A percentile compares a stretch with the other conserved stretches of the same genome.
Conservation (phyloP, 2,329 filamentous ascomycete species). For the Cladosporium colombiae region DNA sequence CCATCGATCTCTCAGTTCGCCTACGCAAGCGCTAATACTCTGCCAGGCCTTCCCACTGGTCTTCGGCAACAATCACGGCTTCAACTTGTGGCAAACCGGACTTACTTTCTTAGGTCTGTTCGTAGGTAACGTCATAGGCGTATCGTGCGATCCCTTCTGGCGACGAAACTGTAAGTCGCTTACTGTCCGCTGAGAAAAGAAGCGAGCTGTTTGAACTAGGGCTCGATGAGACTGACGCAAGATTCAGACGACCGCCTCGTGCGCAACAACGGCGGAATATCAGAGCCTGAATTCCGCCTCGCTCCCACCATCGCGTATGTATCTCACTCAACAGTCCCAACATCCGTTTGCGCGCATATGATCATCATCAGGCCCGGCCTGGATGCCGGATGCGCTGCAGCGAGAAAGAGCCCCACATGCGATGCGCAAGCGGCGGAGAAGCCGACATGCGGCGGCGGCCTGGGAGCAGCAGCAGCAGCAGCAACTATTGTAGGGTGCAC, state of each 20-base stretch:
- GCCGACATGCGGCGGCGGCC: constrained; percentile 2
- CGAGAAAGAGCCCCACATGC: not conserved
- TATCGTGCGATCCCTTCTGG: constrained; percentile 68
- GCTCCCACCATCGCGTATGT: constrained; percentile 56
- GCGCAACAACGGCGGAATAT: constrained; percentile 55
- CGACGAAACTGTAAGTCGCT: constrained; percentile 54
- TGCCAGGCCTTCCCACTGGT: constrained; percentile 71
- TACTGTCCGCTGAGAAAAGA: not conserved
- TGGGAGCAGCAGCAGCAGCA: not conserved
- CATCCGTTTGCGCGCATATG: not conserved
- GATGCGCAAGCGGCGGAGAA: not conserved
- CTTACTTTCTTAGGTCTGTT: constrained; percentile 73
- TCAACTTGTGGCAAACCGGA: constrained; percentile 78
- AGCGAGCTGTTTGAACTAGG: not conserved
- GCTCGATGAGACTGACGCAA: not conserved
- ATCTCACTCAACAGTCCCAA: not conserved
- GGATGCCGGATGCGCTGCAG: not conserved
- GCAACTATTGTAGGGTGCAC: constrained; percentile 3
- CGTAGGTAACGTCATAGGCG: constrained; percentile 66
- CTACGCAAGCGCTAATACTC: constrained; percentile 1
- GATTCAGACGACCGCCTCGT: constrained; percentile 54
- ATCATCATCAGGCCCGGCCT: not conserved
- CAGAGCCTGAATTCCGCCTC: constrained; percentile 84
- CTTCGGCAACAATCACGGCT: constrained; percentile 71
- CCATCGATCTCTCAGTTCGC: not conserved